Base-by-base conservation (phyloP, 1,284 basidiomycete species). In the Tremellales sp. region DNA sequence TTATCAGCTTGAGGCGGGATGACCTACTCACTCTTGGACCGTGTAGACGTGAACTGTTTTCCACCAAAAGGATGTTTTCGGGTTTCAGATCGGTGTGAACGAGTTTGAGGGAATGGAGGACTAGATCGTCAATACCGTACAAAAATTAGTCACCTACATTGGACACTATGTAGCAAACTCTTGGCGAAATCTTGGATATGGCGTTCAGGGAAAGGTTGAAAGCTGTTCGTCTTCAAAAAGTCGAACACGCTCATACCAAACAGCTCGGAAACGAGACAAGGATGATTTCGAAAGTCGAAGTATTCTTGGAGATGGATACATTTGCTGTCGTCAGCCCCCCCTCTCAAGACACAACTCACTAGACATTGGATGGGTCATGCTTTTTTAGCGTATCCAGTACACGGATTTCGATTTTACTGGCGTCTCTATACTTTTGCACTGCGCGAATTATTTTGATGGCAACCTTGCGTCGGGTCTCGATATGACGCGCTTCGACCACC, bases 61-160 rank as follows among this genome's bases (percentile, higher is more conserved):
- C 81, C 32, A 97, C 92, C 41, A 99, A 81, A 35, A 99, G 78
- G 49, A 99, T 97, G 72, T 97, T 97, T 76, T 97, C 92, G 24
- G 95, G 95, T 74, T 99, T 99, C 50, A 99, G 80, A 77, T 99
- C 95, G 34, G 95, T 99, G 72, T 99, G 95, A 47, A 98, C 87
- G 54, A 98, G 78, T 61, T 85, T 85, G 46, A 94, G 78, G 53
- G 87, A 82, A 68, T 98, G 95, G 43, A 99, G 75, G 75, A 97
- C 92, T 95, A 60, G 10, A 32, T 4, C 18, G 16, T 93, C 44
- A 97, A 75, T 74, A 93, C 90, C 89, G 55, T 16, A 32, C 4
- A 24, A 34, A 28, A 45, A 35, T 46, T 5, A 12, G 28, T 40
- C 14, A 29, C 89, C 67, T 72, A 95, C 92, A 99, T 35, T 90